Evolutionary conservation across 2,329 filamentous ascomycete genomes (phyloP).

Genomic region (Torrubiellomyces zombiae): DNA sequence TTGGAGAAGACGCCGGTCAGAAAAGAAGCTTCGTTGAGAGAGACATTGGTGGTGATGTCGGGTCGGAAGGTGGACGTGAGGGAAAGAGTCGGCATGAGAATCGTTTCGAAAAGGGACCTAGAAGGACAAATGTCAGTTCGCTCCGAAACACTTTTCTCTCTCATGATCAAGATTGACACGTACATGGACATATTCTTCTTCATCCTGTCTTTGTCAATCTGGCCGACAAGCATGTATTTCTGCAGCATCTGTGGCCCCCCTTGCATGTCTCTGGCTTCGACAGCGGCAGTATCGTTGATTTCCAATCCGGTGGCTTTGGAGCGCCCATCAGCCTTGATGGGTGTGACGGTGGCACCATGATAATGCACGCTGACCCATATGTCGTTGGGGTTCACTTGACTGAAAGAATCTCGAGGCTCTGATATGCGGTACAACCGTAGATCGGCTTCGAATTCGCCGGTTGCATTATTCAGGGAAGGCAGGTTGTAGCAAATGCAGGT

Average conservation of each 20-base stretch:
- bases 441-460: conserved; percentile 61
- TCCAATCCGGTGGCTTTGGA: conserved; percentile 11
- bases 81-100: conserved; percentile 52
- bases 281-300: conserved; percentile 6
- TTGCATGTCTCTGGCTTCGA: conserved; percentile 1
- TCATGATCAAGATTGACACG: conserved; percentile 13
- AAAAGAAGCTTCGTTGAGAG: conserved; percentile 54
- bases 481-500: conserved; percentile 74
- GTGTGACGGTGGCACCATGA: conserved; percentile 26
- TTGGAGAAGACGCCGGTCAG: conserved; percentile 53
- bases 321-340: conserved; percentile 10
- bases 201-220: conserved; percentile 44
- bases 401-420: conserved; percentile 35
- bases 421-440: conserved; percentile 57
- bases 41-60: conserved; percentile 43
- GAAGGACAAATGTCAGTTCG: conserved; percentile 1
- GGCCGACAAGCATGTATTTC: conserved; percentile 51
- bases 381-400: conserved; percentile 30
- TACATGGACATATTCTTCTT: conserved; percentile 41
- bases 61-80: conserved; percentile 39
- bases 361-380: conserved; percentile 40
- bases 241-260: conserved; percentile 31
- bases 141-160: neutral
- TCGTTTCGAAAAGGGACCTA: conserved; percentile 40
- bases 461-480: conserved; percentile 47